phyloP scores from a whole-genome alignment of 2,329 filamentous ascomycete genomes.

The Alternaria brassicicola region DNA sequence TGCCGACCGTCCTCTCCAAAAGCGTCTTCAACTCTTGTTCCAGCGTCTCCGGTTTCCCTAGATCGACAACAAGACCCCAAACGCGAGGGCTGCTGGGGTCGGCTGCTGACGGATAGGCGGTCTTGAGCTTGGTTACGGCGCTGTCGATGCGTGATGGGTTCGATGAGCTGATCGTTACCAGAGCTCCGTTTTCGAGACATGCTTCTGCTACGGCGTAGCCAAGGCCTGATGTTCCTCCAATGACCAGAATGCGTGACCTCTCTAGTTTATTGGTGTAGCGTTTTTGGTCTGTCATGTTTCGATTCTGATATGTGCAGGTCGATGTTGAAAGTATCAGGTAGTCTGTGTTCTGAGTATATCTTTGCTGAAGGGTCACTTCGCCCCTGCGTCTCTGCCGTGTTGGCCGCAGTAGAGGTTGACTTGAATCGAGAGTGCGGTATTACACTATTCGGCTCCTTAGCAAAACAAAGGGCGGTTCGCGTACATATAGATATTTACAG shows the following conservation, averaged over 20 bases:
- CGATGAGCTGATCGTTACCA: constrained; percentile 67
- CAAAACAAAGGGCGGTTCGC: neutral
- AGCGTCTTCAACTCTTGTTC: constrained; percentile 57
- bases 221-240: constrained; percentile 69
- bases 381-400: neutral
- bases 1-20: constrained; percentile 48
- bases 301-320: neutral
- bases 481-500: neutral
- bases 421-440: neutral
- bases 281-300: constrained; percentile 46
- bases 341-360: neutral
- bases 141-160: constrained; percentile 56
- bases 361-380: neutral
- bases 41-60: constrained; percentile 55
- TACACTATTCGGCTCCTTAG: neutral
- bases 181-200: constrained; percentile 60
- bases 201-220: constrained; percentile 67
- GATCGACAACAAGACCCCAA: constrained; percentile 55
- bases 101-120: constrained; percentile 51
- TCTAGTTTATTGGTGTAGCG: constrained; percentile 58
- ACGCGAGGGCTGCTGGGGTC: constrained; percentile 38
- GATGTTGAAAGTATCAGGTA: neutral
- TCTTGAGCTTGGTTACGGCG: constrained; percentile 55
- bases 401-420: neutral
- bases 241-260: constrained; percentile 60